A percentile compares a stretch with the other conserved stretches of the same genome.
Evolutionary conservation across 805 yeast genomes (phyloP).

Genomic region (Ogataea ramenticola): DNA sequence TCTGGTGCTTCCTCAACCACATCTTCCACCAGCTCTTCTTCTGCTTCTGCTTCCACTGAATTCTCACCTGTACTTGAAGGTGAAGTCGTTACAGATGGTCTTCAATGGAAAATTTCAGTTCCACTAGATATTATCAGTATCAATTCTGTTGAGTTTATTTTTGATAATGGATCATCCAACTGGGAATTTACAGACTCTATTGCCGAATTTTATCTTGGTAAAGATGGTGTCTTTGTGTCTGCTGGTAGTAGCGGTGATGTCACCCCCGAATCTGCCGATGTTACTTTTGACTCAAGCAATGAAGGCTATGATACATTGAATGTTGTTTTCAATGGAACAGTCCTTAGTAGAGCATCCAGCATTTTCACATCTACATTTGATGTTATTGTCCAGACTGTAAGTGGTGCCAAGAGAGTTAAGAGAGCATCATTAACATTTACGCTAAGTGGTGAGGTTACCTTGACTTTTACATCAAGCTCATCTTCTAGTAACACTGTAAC

Average conservation of each 20-base stretch:
- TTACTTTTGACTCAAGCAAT: no score
- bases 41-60: background rate
- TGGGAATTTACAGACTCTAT: background rate
- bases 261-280: background rate
- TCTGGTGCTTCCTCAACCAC: background rate
- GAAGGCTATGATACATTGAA: background rate
- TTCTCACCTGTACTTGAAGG: background rate
- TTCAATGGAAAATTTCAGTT: background rate
- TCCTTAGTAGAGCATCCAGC: background rate
- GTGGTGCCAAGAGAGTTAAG: constrained; percentile 1
- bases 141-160: background rate
- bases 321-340: background rate
- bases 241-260: background rate
- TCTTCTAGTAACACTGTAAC: background rate
- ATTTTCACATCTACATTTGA: background rate
- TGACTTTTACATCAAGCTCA: background rate
- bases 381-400: background rate
- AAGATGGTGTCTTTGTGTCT: background rate
- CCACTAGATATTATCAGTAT: background rate
- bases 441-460: background rate
- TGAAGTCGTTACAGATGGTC: no score
- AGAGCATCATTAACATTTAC: background rate
- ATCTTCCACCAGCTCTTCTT: background rate
- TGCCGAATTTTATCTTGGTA: background rate
- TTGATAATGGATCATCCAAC: background rate